phyloP scores from a whole-genome alignment of 2,329 filamentous ascomycete species.

The Chaetomium olivaceum region DNA sequence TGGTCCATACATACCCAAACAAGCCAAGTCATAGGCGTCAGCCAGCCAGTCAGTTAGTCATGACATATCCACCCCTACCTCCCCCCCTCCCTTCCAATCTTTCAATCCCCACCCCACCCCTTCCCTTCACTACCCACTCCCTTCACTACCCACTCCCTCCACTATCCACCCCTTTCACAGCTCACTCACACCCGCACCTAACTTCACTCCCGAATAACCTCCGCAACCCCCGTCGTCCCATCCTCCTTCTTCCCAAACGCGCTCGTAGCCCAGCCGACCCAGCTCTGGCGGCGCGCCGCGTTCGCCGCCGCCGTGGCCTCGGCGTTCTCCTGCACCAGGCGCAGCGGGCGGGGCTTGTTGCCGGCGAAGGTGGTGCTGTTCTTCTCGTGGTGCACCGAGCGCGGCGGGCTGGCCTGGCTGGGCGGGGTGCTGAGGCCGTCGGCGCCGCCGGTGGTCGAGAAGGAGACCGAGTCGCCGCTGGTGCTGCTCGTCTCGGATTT shows the following conservation, averaged over 20 bases:
- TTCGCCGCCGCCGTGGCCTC: slow-evolving; percentile 47
- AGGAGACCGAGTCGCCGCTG: slow-evolving; percentile 63
- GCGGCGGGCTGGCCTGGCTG: slow-evolving; percentile 56
- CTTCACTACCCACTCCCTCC: neutral
- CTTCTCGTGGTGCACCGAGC: slow-evolving; percentile 50
- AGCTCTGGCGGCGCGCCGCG: slow-evolving; percentile 62
- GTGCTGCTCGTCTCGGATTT: slow-evolving; percentile 65
- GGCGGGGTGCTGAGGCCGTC: slow-evolving; percentile 47
- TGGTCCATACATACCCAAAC: neutral
- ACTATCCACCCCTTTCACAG: too few species aligned
- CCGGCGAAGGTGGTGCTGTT: slow-evolving; percentile 63
- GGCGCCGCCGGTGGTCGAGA: slow-evolving; percentile 46
- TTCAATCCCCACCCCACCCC: neutral
- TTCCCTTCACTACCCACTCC: neutral
- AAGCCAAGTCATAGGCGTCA: neutral
- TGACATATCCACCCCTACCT: too few species aligned
- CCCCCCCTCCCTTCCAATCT: neutral
- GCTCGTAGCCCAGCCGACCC: slow-evolving; percentile 58
- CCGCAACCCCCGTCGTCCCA: slow-evolving; percentile 17
- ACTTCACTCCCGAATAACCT: slow-evolving; percentile 34
- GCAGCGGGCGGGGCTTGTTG: slow-evolving; percentile 79
- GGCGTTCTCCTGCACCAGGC: slow-evolving; percentile 79
- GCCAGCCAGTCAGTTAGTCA: neutral
- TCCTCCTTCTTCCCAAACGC: slow-evolving; percentile 53
- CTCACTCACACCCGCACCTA: neutral